A percentile compares a stretch with the other conserved stretches of the same genome.
These are phyloP conservation scores for Hibiscus syriacus DNA, from an alignment of 345 rosid genomes.

Conservation along the genomic window DNA sequence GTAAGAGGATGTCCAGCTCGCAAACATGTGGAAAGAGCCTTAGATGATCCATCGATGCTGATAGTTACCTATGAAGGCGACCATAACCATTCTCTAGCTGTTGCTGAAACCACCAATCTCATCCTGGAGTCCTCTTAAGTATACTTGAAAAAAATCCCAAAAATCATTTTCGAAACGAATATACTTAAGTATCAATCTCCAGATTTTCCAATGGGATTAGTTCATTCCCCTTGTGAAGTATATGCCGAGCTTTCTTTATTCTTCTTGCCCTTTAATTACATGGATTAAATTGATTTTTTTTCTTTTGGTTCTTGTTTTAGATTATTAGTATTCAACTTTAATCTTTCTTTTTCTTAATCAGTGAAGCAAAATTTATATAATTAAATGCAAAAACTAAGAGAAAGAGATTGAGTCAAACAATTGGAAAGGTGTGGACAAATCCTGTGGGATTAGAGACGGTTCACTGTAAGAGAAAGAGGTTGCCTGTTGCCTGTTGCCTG, in stretches of 20 bases:
- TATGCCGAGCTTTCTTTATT: background rate
- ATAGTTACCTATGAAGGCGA: slow-evolving; percentile 95
- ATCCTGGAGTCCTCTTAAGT: slow-evolving; percentile 81
- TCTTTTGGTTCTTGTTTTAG: too few species aligned
- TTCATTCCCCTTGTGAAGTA: slow-evolving; percentile 25
- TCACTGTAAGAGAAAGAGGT: slow-evolving; percentile 29
- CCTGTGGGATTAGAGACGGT: slow-evolving; percentile 38
- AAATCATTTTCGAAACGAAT: too few species aligned
- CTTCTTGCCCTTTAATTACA: background rate
- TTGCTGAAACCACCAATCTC: slow-evolving; percentile 54
- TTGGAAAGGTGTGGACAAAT: slow-evolving; percentile 25
- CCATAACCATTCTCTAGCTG: slow-evolving; percentile 64
- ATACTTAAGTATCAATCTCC: too few species aligned
- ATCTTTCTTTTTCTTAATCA: background rate
- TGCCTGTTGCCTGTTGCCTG: too few species aligned
- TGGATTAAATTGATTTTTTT: background rate
- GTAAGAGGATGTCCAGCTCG: slow-evolving; percentile 95
- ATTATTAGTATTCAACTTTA: slow-evolving; percentile 21
- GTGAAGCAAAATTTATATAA: background rate
- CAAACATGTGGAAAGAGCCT: slow-evolving; percentile 88
- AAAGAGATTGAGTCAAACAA: slow-evolving; percentile 33
- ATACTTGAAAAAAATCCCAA: too few species aligned
- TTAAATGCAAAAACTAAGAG: background rate
- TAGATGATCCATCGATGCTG: slow-evolving; percentile 78
- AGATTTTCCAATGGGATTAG: slow-evolving; percentile 18